phyloP scores from a whole-genome alignment of 257 asterid genomes.

The Coffea canephora region DNA sequence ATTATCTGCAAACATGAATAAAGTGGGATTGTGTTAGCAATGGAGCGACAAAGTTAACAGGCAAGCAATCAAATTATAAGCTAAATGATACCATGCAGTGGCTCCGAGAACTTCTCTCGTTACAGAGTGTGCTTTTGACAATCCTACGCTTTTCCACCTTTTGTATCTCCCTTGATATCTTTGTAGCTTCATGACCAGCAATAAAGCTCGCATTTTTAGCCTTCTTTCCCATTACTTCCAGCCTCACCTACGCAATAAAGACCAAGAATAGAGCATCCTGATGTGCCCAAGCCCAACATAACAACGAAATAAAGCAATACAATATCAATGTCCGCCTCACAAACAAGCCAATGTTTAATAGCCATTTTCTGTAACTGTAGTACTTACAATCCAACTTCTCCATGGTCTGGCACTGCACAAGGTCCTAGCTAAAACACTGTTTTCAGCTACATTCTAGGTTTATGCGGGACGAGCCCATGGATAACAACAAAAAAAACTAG shows the following conservation, averaged over 20 bases:
- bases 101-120: conserved; percentile 92
- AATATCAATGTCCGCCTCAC: too few species aligned
- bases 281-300: neutral
- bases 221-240: conserved; percentile 94
- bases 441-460: neutral
- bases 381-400: neutral
- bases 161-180: conserved; percentile 86
- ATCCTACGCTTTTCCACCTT: conserved; percentile 93
- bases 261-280: neutral
- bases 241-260: conserved; percentile 47
- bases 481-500: neutral
- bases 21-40: neutral
- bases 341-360: neutral
- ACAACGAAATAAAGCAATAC: neutral
- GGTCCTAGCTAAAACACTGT: neutral
- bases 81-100: conserved; percentile 76
- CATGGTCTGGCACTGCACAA: neutral
- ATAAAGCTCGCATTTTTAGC: conserved; percentile 83
- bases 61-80: neutral
- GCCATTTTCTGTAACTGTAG: neutral
- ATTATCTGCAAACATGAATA: conserved; percentile 46
- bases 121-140: conserved; percentile 85
- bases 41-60: neutral
- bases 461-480: neutral
- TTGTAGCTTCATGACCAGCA: conserved; percentile 89